These are phyloP conservation scores for Aspergillus neoniger DNA, from an alignment of 2,329 filamentous ascomycete species.

Conservation along the genomic window DNA sequence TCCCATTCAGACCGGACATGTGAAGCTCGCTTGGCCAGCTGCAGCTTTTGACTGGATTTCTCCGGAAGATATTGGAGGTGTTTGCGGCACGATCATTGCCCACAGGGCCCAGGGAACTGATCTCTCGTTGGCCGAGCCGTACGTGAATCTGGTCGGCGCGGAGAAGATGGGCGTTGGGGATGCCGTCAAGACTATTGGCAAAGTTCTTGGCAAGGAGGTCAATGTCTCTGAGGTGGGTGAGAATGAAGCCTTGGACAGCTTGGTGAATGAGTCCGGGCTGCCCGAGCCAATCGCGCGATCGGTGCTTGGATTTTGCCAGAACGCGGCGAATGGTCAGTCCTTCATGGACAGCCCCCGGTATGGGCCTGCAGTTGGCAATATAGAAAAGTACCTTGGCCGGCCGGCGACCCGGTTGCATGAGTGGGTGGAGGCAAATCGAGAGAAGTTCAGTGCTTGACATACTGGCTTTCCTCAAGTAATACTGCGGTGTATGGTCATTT, in stretches of 20 bases:
- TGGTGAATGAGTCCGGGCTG: not conserved
- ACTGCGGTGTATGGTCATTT: too few species aligned
- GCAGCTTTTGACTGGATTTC: constrained; percentile 44
- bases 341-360: not conserved
- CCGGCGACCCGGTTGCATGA: constrained; percentile 33
- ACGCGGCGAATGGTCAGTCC: not conserved
- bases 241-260: not conserved
- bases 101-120: constrained; percentile 28
- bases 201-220: not conserved
- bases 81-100: constrained; percentile 42
- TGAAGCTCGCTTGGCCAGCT: constrained; percentile 34
- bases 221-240: not conserved
- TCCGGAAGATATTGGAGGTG: constrained; percentile 50
- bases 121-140: not conserved
- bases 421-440: constrained; percentile 38
- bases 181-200: constrained; percentile 8
- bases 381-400: constrained; percentile 36
- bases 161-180: not conserved
- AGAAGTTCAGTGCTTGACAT: constrained; percentile 18
- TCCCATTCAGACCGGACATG: constrained; percentile 32
- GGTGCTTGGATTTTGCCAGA: not conserved
- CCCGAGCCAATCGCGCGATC: not conserved
- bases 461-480: too few species aligned
- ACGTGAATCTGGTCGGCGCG: constrained; percentile 19
- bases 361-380: constrained; percentile 29